A percentile compares a stretch with the other conserved stretches of the same genome.
phyloP scores from a whole-genome alignment of 148 eudicot genomes.

The Dianthus caryophyllus region DNA sequence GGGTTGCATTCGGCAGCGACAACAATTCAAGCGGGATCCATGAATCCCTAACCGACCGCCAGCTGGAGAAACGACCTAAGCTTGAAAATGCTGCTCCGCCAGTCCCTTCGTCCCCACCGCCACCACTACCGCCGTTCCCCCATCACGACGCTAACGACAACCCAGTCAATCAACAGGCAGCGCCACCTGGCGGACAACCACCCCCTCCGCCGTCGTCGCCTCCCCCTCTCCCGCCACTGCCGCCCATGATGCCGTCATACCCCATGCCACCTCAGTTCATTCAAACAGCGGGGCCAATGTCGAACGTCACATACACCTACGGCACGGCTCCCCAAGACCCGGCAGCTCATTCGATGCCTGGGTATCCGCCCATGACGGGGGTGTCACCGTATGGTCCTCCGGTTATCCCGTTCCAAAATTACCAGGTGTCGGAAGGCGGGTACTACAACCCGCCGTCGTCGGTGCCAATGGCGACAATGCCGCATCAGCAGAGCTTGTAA shows the following conservation, averaged over 20 bases:
- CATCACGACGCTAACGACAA: slow-evolving; percentile 29
- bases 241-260: slow-evolving; percentile 56
- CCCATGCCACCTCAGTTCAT: slow-evolving; percentile 48
- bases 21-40: slow-evolving; percentile 23
- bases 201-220: slow-evolving; percentile 73
- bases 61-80: slow-evolving; percentile 53
- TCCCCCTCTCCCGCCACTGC: slow-evolving; percentile 56
- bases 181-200: slow-evolving; percentile 35
- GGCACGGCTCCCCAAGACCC: slow-evolving; percentile 40
- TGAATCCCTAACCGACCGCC: slow-evolving; percentile 38
- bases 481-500: slow-evolving; percentile 43
- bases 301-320: slow-evolving; percentile 42
- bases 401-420: slow-evolving; percentile 42
- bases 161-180: slow-evolving; percentile 32
- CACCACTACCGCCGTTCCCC: slow-evolving; percentile 37
- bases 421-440: slow-evolving; percentile 53
- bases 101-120: slow-evolving; percentile 20
- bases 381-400: slow-evolving; percentile 40
- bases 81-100: slow-evolving; percentile 40
- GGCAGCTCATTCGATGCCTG: slow-evolving; percentile 30
- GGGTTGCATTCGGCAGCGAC: slow-evolving; percentile 44
- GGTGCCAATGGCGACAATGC: slow-evolving; percentile 58
- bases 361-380: slow-evolving; percentile 37
- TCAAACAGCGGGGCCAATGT: slow-evolving; percentile 47
- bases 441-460: slow-evolving; percentile 53